Evolutionary conservation across 805 yeast genomes (phyloP).

Genomic region (Barnettozyma siamensis): DNA sequence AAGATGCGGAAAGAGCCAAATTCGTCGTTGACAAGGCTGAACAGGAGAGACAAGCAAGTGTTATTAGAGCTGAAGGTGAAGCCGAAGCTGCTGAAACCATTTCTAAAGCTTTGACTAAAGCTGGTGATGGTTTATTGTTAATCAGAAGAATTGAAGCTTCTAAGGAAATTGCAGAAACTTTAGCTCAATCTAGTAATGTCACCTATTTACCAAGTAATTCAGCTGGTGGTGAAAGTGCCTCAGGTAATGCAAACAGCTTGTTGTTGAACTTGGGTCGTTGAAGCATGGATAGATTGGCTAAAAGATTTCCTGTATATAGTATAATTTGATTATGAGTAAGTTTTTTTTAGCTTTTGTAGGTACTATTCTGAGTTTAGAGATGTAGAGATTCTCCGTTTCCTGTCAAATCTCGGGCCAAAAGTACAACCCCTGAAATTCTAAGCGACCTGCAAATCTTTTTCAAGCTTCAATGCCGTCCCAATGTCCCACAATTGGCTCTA

Average conservation of each 20-base stretch:
- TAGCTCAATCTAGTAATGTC: slow-evolving; percentile 77
- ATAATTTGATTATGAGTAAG: too few relatives aligned
- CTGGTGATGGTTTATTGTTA: slow-evolving; percentile 92
- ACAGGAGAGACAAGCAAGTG: slow-evolving; percentile 92
- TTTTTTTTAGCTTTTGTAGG: too few relatives aligned
- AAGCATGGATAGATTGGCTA: slow-evolving; percentile 9
- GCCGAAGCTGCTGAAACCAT: slow-evolving; percentile 97
- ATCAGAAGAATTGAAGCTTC: slow-evolving; percentile 96
- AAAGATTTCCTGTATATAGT: background rate
- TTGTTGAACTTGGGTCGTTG: slow-evolving; percentile 66
- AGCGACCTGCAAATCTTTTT: too few relatives aligned
- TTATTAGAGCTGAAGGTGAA: slow-evolving; percentile 98
- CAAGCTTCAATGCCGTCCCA: too few relatives aligned
- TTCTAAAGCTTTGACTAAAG: slow-evolving; percentile 85
- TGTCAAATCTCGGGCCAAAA: too few relatives aligned
- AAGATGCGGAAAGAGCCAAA: slow-evolving; percentile 96
- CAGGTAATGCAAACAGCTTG: slow-evolving; percentile 41
- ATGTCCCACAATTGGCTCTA: too few relatives aligned
- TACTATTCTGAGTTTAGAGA: too few relatives aligned
- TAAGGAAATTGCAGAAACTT: slow-evolving; percentile 86
- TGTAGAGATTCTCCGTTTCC: too few relatives aligned
- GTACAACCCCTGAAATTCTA: too few relatives aligned
- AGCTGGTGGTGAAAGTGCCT: slow-evolving; percentile 34
- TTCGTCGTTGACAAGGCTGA: slow-evolving; percentile 93
- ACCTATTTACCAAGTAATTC: slow-evolving; percentile 76